phyloP scores from a whole-genome alignment of 1,139 yeast genomes.

The Geotrichum histeridarum region DNA sequence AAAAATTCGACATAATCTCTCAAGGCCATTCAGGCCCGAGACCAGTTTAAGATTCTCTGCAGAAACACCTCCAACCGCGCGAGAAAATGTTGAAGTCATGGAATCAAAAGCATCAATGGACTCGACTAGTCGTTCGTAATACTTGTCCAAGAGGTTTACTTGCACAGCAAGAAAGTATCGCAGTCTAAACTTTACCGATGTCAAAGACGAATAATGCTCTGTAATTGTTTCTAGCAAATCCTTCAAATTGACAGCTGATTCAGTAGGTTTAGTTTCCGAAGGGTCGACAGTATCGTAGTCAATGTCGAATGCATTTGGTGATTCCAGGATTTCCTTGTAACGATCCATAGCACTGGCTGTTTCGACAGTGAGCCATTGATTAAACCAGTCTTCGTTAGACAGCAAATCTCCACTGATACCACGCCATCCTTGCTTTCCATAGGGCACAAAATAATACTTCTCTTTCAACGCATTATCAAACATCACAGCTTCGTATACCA shows the following conservation, averaged over 20 bases:
- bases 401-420: slow-evolving; percentile 59
- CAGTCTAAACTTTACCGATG: slow-evolving; percentile 59
- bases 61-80: slow-evolving; percentile 40
- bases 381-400: slow-evolving; percentile 40
- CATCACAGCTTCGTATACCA: slow-evolving; percentile 53
- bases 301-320: slow-evolving; percentile 53
- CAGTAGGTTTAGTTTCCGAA: slow-evolving; percentile 54
- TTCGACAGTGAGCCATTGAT: slow-evolving; percentile 68
- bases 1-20: slow-evolving; percentile 52
- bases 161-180: slow-evolving; percentile 68
- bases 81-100: slow-evolving; percentile 38
- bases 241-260: slow-evolving; percentile 57
- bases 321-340: slow-evolving; percentile 53
- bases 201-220: slow-evolving; percentile 52
- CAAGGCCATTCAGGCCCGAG: slow-evolving; percentile 48
- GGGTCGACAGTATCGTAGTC: slow-evolving; percentile 55
- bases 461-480: slow-evolving; percentile 55
- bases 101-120: slow-evolving; percentile 48
- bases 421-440: slow-evolving; percentile 44
- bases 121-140: slow-evolving; percentile 48
- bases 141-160: slow-evolving; percentile 55
- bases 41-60: slow-evolving; percentile 40
- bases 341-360: slow-evolving; percentile 39
- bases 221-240: slow-evolving; percentile 66
- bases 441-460: slow-evolving; percentile 54